Evolutionary conservation across 495 filamentous ascomycete genomes (phyloP), one percentile per base, ranked within the genome.

Genomic region (Podospora pseudopauciseta): DNA sequence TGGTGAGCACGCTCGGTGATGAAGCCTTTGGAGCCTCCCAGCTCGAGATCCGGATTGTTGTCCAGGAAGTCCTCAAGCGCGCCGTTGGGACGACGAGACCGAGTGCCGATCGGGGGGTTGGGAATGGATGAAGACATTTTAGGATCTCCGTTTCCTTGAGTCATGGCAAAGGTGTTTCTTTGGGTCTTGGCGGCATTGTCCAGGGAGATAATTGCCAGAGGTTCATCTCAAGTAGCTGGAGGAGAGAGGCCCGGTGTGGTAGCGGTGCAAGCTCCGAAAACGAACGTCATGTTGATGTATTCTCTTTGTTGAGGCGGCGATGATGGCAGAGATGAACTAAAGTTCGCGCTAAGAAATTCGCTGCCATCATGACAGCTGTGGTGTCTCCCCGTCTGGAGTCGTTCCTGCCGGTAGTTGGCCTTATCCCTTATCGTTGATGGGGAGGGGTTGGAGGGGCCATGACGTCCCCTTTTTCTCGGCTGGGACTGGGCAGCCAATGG

Each of bases 1-100:
- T 81, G 76, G 59, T 74, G 70, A 3, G 66, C 69, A 2, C 74
- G 72, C 65, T 81, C 79, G 9, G 57, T 63, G 39, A 73, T 68
- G 53, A 77, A 78, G 34, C 75, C 71, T 1, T 67, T 65, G 4
- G 61, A 27, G 2, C 78, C 76, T 4, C 73, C 74, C 3, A 76
- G 69, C n/a, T 70, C 57, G 23, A 72, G 67, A 30, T 39, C 55
- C 19, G 68, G 67, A 62, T 72, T 60, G 65, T 62, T 63, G 26
- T 56, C 54, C 34, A 70, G 56, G 16, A 72, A 70, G 61, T 70
- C 62, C 0, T 60, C 64, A 9, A 72, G 28, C 5, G 60, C 61
- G 3, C 49, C 60, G 27, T 72, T 67, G 11, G 69, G 20, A 4
- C 27, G 34, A 19, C 39, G 64, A 7, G 70, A 53, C 2, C 70